Evolutionary conservation across 2,329 filamentous ascomycete species (phyloP).

Genomic region (Cladosporium halotolerans): DNA sequence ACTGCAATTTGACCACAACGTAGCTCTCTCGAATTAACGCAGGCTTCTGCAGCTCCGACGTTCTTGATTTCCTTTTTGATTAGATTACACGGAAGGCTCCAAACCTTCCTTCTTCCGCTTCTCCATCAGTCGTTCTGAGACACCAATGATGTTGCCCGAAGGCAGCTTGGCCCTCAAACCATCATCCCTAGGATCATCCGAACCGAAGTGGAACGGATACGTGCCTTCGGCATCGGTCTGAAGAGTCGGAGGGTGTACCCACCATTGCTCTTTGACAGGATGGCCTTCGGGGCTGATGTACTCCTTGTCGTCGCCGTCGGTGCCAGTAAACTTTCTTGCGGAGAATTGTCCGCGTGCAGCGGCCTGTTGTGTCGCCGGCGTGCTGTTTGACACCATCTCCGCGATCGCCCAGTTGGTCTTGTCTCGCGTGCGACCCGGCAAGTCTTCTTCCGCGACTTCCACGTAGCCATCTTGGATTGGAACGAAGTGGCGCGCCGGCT

Average conservation of each 20-base stretch:
- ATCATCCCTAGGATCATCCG: conserved; percentile 16
- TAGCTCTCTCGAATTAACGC: no score
- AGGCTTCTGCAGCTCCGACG: no score
- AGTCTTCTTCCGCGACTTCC: conserved; percentile 41
- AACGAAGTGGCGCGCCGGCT: conserved; percentile 49
- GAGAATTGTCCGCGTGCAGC: conserved; percentile 26
- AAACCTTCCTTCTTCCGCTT: conserved; percentile 6
- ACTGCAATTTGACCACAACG: no score
- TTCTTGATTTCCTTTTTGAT: no score
- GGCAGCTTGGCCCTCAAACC: conserved; percentile 19
- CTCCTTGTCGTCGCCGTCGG: conserved; percentile 36
- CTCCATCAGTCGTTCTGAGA: conserved; percentile 16
- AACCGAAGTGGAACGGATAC: conserved; percentile 26
- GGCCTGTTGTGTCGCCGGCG: neutral
- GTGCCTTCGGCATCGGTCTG: conserved; percentile 34
- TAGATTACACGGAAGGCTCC: neutral
- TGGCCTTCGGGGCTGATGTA: conserved; percentile 37
- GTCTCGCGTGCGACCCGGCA: conserved; percentile 28
- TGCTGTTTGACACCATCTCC: conserved; percentile 25
- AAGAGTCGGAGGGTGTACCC: conserved; percentile 40
- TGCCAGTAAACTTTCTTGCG: conserved; percentile 31
- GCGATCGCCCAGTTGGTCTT: conserved; percentile 30
- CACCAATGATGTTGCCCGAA: conserved; percentile 17
- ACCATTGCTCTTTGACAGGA: conserved; percentile 38
- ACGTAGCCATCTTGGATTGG: conserved; percentile 33